phyloP scores from a whole-genome alignment of 495 filamentous ascomycete species.

The Podospora appendiculata region DNA sequence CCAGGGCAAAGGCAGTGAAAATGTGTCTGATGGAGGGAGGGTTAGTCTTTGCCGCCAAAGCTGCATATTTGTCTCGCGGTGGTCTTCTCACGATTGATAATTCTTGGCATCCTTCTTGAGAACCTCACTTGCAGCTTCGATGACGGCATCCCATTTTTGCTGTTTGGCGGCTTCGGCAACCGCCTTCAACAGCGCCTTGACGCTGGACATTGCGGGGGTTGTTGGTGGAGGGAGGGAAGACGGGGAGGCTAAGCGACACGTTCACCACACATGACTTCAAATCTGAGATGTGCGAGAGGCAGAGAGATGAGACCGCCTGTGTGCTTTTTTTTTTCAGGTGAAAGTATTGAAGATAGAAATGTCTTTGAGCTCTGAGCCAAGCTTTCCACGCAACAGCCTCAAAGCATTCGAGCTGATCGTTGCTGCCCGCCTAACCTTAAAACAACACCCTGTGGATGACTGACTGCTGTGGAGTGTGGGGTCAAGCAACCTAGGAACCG shows the following conservation, averaged over 20 bases:
- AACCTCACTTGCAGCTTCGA: slow-evolving; percentile 56
- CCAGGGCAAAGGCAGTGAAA: slow-evolving; percentile 72
- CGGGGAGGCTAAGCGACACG: neutral
- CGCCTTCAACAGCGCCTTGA: slow-evolving; percentile 77
- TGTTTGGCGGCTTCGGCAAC: slow-evolving; percentile 72
- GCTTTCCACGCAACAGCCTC: no score
- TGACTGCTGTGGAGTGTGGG: neutral
- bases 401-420: no score
- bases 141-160: slow-evolving; percentile 68
- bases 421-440: no score
- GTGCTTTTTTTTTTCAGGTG: no score
- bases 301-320: no score
- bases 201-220: slow-evolving; percentile 36
- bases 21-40: slow-evolving; percentile 50
- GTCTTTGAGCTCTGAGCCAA: no score
- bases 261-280: neutral
- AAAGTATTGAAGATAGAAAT: no score
- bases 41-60: neutral
- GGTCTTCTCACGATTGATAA: slow-evolving; percentile 63
- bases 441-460: neutral
- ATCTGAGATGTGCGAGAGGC: neutral
- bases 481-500: neutral
- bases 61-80: no score
- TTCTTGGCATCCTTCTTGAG: slow-evolving; percentile 66
- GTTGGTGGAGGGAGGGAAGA: neutral